Percentiles rank a stretch among this genome's conserved stretches.
Evolutionary conservation across 1,284 basidiomycete genomes (phyloP).

Genomic region (Tilletiopsis washingtonensis): DNA sequence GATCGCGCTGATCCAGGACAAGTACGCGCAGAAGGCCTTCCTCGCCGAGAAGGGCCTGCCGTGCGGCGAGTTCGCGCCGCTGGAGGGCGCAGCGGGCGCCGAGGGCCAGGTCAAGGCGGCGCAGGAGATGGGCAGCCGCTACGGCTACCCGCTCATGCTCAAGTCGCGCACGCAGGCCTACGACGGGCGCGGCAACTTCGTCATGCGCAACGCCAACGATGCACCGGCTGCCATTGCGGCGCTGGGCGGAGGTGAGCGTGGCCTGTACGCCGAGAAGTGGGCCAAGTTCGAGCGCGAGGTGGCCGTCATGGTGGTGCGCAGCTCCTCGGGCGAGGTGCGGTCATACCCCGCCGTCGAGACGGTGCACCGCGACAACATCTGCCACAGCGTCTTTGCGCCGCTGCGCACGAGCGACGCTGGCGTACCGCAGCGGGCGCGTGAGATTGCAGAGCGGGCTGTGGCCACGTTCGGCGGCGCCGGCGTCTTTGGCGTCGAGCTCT

Average conservation of each 20-base stretch:
- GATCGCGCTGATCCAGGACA: constrained; percentile 89
- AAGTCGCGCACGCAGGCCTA: constrained; percentile 92
- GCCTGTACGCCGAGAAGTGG: constrained; percentile 88
- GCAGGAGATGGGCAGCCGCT: constrained; percentile 37
- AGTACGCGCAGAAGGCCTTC: constrained; percentile 79
- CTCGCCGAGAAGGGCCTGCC: constrained; percentile 51
- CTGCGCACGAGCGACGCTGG: constrained; percentile 48
- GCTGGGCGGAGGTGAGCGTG: constrained; percentile 42
- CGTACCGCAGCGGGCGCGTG: constrained; percentile 61
- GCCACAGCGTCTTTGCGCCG: constrained; percentile 85
- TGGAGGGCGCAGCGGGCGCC: constrained; percentile 49
- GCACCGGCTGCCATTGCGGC: constrained; percentile 59
- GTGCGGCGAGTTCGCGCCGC: constrained; percentile 60
- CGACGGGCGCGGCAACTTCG: constrained; percentile 90
- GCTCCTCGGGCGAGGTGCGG: constrained; percentile 59
- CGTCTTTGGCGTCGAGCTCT: constrained; percentile 97
- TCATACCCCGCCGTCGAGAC: constrained; percentile 94
- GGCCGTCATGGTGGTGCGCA: constrained; percentile 91
- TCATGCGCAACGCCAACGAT: constrained; percentile 57
- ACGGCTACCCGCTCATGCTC: constrained; percentile 89
- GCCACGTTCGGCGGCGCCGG: constrained; percentile 76
- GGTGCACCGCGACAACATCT: constrained; percentile 86
- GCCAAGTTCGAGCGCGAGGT: constrained; percentile 83
- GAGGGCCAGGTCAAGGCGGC: constrained; percentile 48
- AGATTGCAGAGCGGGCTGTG: constrained; percentile 75